phyloP scores from a whole-genome alignment of 257 asterid genomes.

The Agastache rugosa region DNA sequence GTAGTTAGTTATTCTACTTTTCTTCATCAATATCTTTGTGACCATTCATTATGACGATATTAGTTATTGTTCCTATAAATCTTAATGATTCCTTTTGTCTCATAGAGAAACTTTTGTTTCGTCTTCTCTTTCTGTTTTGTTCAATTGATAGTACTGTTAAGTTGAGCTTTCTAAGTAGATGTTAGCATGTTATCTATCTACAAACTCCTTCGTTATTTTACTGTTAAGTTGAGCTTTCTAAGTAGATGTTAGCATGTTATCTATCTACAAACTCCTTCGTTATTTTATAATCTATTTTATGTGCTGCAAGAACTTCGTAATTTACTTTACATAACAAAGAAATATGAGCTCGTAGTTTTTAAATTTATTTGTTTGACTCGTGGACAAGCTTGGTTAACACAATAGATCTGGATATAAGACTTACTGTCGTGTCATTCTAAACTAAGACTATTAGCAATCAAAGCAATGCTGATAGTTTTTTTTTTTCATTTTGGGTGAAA shows the following conservation, averaged over 20 bases:
- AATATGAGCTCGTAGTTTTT: constrained; percentile 14
- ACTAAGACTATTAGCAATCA: not conserved
- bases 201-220: constrained; percentile 6
- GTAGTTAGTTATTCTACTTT: constrained; percentile 17
- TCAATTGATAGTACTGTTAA: constrained; percentile 26
- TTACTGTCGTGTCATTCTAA: constrained; percentile 2
- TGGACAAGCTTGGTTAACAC: constrained; percentile 25
- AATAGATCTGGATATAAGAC: constrained; percentile 8
- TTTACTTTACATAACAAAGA: not conserved
- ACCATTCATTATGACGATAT: not conserved
- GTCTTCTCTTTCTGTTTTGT: constrained; percentile 27
- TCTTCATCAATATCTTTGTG: constrained; percentile 6
- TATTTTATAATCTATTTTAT: constrained; percentile 4
- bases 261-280: constrained; percentile 13
- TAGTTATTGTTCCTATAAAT: constrained; percentile 2
- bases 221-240: constrained; percentile 25
- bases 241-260: constrained; percentile 15
- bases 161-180: constrained; percentile 24
- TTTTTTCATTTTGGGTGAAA: not conserved
- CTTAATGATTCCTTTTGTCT: not conserved
- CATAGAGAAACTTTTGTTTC: constrained; percentile 3
- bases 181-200: constrained; percentile 1
- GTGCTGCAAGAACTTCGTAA: constrained; percentile 22
- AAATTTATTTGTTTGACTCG: constrained; percentile 12
- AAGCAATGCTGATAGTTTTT: not conserved